These are phyloP conservation scores for Coniophora puteana DNA, from an alignment of 1,284 basidiomycete genomes.

Conservation along the genomic window DNA sequence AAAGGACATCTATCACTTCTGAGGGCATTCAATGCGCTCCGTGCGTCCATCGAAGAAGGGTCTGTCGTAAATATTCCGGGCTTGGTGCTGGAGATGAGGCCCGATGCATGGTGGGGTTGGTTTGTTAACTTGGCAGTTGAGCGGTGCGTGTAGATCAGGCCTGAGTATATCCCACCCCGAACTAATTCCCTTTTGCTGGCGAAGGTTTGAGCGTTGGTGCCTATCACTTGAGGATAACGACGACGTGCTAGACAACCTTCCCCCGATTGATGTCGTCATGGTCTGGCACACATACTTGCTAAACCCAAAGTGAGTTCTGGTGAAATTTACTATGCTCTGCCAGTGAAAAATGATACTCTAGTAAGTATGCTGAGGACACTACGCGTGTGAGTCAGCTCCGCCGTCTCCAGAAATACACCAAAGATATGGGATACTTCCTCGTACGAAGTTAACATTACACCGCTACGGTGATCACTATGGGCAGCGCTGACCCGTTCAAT, in stretches of 20 bases:
- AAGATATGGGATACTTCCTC: conserved; percentile 6
- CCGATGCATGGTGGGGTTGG: conserved; percentile 24
- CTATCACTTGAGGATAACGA: background rate
- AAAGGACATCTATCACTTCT: conserved; percentile 28
- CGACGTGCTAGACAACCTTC: conserved; percentile 11
- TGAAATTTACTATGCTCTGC: background rate
- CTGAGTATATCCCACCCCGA: no score
- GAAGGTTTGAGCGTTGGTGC: conserved; percentile 24
- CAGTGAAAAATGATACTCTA: conserved; percentile 2
- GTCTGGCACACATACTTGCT: conserved; percentile 35
- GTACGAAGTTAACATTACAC: no score
- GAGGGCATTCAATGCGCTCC: conserved; percentile 22
- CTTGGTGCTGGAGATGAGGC: conserved; percentile 21
- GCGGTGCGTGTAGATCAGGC: conserved; percentile 18
- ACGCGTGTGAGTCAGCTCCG: background rate
- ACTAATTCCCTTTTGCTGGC: no score
- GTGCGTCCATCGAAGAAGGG: conserved; percentile 20
- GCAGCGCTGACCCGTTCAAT: no score
- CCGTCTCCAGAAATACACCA: conserved; percentile 5
- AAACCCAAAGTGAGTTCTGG: conserved; percentile 19
- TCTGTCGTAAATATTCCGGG: conserved; percentile 22
- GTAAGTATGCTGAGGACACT: conserved; percentile 21
- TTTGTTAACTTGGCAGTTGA: conserved; percentile 27
- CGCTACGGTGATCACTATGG: no score
- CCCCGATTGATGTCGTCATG: conserved; percentile 34